A percentile compares a stretch with the other conserved stretches of the same genome.
phyloP scores from a whole-genome alignment of 495 filamentous ascomycete species.

The Chaetomidium leptoderma region DNA sequence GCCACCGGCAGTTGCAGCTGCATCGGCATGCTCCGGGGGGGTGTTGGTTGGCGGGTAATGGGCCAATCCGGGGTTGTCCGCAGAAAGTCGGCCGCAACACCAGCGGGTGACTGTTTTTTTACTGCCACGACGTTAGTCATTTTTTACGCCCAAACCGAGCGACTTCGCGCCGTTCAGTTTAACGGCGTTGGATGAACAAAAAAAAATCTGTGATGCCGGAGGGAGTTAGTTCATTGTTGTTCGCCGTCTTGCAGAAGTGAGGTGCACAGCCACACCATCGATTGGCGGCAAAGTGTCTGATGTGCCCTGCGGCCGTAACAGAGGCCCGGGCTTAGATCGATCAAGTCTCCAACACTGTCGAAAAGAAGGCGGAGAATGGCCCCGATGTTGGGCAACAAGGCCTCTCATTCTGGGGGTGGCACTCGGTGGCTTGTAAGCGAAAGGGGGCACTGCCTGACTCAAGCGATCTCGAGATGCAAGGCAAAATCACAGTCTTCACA shows the following conservation, averaged over 20 bases:
- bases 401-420: neutral
- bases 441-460: neutral
- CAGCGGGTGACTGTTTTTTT: neutral
- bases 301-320: neutral
- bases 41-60: slow-evolving; percentile 1
- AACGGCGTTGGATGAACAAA: no score
- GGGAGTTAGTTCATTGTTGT: neutral
- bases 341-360: neutral
- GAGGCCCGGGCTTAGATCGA: slow-evolving; percentile 9
- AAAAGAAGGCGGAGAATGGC: neutral
- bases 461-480: slow-evolving; percentile 2
- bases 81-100: neutral
- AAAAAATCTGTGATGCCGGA: neutral
- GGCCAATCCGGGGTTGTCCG: slow-evolving; percentile 5
- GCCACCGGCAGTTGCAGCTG: slow-evolving; percentile 4
- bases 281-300: neutral
- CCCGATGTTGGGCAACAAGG: neutral
- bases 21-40: neutral
- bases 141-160: neutral
- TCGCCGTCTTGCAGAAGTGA: neutral
- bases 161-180: no score
- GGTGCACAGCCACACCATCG: slow-evolving; percentile 2
- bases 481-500: neutral
- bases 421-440: neutral
- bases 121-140: neutral